Percentiles rank a stretch among this genome's conserved stretches.
Conservation (phyloP, 1,284 basidiomycete genomes). For the Rhodotorula sp. region DNA sequence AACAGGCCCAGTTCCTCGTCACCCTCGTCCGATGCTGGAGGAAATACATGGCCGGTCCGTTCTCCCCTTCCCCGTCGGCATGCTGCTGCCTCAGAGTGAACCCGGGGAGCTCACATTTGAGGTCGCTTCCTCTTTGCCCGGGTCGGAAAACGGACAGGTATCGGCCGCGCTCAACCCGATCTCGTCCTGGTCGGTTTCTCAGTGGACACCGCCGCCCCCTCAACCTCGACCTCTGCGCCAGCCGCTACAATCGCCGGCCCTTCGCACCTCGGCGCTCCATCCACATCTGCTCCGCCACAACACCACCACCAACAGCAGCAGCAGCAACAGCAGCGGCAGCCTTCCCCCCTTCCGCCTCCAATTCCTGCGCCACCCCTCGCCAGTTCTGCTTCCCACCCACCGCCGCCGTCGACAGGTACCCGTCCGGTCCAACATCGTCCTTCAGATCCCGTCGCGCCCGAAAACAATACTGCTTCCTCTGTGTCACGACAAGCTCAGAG, state of each 20-base stretch:
- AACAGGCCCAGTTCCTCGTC: conserved; percentile 70
- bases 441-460: too few species aligned
- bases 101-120: too few species aligned
- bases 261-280: neutral
- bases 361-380: neutral
- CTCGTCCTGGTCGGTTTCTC: conserved; percentile 40
- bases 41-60: conserved; percentile 41
- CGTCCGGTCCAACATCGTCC: too few species aligned
- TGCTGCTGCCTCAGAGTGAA: too few species aligned
- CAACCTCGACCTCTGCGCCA: neutral
- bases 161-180: conserved; percentile 27
- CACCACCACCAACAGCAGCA: neutral
- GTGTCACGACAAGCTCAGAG: too few species aligned
- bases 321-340: neutral
- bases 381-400: too few species aligned
- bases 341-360: neutral
- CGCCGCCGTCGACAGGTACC: too few species aligned
- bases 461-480: too few species aligned
- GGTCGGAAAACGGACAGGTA: neutral
- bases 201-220: conserved; percentile 25
- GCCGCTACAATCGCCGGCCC: too few species aligned
- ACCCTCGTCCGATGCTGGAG: conserved; percentile 69
- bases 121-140: too few species aligned
- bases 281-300: neutral
- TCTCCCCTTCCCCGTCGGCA: neutral